A percentile compares a stretch with the other conserved stretches of the same genome.
phyloP scores from a whole-genome alignment of 345 rosid genomes.

The Iberis pinnata region DNA sequence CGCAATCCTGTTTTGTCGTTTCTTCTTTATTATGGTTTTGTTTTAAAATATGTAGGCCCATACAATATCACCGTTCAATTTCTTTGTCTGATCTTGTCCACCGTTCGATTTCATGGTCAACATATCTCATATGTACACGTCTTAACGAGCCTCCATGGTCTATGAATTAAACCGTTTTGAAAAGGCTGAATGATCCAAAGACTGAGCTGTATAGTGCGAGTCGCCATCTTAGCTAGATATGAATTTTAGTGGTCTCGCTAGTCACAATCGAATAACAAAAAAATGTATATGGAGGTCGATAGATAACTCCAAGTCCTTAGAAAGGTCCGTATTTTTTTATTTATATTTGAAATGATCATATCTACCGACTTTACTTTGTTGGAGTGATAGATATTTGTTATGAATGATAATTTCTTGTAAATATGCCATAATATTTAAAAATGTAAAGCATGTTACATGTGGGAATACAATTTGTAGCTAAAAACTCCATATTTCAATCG shows the following conservation, averaged over 20 bases:
- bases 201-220: conserved; percentile 15
- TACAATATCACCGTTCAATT: neutral
- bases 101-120: neutral
- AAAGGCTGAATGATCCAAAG: conserved; percentile 7
- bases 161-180: conserved; percentile 14
- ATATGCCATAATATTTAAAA: no score
- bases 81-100: neutral
- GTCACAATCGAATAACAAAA: conserved; percentile 28
- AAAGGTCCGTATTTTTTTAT: conserved; percentile 4
- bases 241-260: no score
- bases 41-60: conserved; percentile 4
- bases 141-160: conserved; percentile 12
- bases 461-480: no score
- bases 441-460: no score
- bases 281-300: conserved; percentile 27
- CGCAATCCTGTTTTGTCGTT: conserved; percentile 10
- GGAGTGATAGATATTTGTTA: conserved; percentile 3
- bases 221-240: no score
- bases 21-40: conserved; percentile 13
- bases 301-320: conserved; percentile 25
- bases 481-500: neutral
- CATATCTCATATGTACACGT: conserved; percentile 11
- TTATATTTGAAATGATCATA: conserved; percentile 14
- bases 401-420: no score
- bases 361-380: conserved; percentile 25